Evolutionary conservation across 495 filamentous ascomycete species (phyloP), one percentile per base, ranked within the genome.

Genomic region (Hypoxylon perforatum): DNA sequence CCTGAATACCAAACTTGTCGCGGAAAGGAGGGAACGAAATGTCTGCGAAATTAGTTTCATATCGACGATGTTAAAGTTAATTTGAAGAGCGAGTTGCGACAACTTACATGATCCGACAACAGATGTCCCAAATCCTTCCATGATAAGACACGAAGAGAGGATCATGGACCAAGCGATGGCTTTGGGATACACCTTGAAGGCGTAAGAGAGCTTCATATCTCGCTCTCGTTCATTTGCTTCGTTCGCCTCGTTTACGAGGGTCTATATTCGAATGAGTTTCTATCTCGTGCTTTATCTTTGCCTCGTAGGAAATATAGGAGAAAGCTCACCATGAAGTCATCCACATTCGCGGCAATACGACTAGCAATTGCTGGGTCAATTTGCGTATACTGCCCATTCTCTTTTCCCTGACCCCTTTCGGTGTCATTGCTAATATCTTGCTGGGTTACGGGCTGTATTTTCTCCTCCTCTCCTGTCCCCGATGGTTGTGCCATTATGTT

Each of bases 61-160:
- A 36, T 28, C 7, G 10, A 47, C 9, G 0, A 11, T 12, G 1
- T 11, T 30, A 19, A 21, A 14, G 3, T 15, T 38, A 18, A 49
- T 15, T 2, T 8, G 14, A 25, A 18, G n/a, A 54, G 14, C 8
- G 2, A 42, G 11, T n/a, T 12, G 9, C 12, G 35, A 10, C 35
- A 1, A 69, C 72, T 68, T 54, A 75, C 72, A 74, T 9, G 72
- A 72, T 30, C 72, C 72, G 17, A 75, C 70, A 8, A 75, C 54
- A 0, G 73, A 56, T 14, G 82, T 74, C 69, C 83, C 81, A 60
- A 81, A 85, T 11, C 83, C 83, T 67, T 85, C 82, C 83, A 85
- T 85, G 51, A 78, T 77, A 25, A 85, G 76, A 67, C 77, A 78
- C 3, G 81, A 79, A 8, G 78, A 82, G 19, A 85, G 76, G n/a